A percentile compares a stretch with the other conserved stretches of the same genome.
Evolutionary conservation across 805 yeast species (phyloP).

Genomic region (Isabelozyma pseudorhagii): DNA sequence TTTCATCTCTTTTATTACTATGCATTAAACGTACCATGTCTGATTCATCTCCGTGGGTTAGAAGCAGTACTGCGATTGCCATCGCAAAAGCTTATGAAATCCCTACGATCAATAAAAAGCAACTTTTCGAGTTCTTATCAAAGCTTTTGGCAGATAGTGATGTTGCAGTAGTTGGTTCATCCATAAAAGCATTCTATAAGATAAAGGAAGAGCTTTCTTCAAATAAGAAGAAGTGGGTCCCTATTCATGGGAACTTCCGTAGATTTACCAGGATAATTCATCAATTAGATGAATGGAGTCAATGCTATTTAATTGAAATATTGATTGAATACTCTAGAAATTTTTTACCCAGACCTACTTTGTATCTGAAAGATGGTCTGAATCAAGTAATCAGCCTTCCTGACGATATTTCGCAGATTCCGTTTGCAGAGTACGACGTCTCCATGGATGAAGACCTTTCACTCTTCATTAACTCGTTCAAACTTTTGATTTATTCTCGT

Average conservation of each 20-base stretch:
- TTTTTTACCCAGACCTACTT: conserved; percentile 55
- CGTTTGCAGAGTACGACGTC: conserved; percentile 28
- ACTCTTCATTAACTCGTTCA: conserved; percentile 48
- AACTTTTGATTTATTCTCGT: conserved; percentile 45
- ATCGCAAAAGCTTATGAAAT: conserved; percentile 52
- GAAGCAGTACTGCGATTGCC: conserved; percentile 77
- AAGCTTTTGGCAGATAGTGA: conserved; percentile 63
- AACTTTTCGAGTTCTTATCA: conserved; percentile 48
- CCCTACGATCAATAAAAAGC: conserved; percentile 42
- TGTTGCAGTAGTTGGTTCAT: conserved; percentile 64
- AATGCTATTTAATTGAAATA: conserved; percentile 54
- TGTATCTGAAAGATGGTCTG: conserved; percentile 27
- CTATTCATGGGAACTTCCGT: conserved; percentile 70
- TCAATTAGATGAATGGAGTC: conserved; percentile 73
- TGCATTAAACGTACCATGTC: conserved; percentile 64
- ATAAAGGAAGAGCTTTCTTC: conserved; percentile 38
- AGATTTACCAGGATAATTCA: conserved; percentile 47
- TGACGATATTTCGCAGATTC: conserved; percentile 28
- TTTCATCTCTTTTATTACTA: conserved; percentile 72
- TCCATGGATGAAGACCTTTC: conserved; percentile 54
- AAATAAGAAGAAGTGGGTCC: conserved; percentile 45
- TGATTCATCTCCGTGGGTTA: conserved; percentile 76
- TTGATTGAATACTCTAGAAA: conserved; percentile 63
- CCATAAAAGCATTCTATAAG: conserved; percentile 54
- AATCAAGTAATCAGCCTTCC: conserved; percentile 37